A percentile compares a stretch with the other conserved stretches of the same genome.
phyloP scores from a whole-genome alignment of 805 yeast species.

The Ogataea pignaliae region DNA sequence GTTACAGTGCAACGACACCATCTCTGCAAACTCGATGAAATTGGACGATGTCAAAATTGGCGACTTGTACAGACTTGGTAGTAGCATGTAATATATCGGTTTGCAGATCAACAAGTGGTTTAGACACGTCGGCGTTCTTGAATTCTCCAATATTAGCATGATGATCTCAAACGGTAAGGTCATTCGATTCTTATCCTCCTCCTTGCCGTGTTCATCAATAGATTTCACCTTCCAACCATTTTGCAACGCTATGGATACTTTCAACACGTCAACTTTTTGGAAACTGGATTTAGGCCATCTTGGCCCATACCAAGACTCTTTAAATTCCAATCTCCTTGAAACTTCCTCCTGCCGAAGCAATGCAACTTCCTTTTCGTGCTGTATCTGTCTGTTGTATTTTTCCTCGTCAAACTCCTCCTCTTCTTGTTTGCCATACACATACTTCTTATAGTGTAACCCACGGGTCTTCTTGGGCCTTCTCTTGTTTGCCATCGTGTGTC shows the following conservation, averaged over 20 bases:
- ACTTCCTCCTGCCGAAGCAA: conserved; percentile 2
- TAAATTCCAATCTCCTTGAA: background rate
- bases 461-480: conserved; percentile 78
- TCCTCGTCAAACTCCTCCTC: conserved; percentile 26
- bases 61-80: conserved; percentile 59
- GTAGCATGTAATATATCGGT: conserved; percentile 51
- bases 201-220: conserved; percentile 1
- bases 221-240: conserved; percentile 28
- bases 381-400: conserved; percentile 2
- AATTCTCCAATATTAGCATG: conserved; percentile 31
- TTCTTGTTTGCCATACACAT: conserved; percentile 48
- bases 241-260: conserved; percentile 25
- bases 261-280: conserved; percentile 44
- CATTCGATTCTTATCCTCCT: conserved; percentile 13
- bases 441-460: conserved; percentile 69
- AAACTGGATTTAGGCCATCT: conserved; percentile 49
- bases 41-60: conserved; percentile 67
- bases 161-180: conserved; percentile 49
- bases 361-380: background rate
- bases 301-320: conserved; percentile 16
- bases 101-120: conserved; percentile 57
- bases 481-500: conserved; percentile 78
- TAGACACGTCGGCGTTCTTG: conserved; percentile 35
- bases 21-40: conserved; percentile 67
- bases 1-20: conserved; percentile 41